Percentiles rank a stretch among this genome's conserved stretches.
These are phyloP conservation scores for Alnus rubra DNA, from an alignment of 306 rosid genomes.

Conservation along the genomic window DNA sequence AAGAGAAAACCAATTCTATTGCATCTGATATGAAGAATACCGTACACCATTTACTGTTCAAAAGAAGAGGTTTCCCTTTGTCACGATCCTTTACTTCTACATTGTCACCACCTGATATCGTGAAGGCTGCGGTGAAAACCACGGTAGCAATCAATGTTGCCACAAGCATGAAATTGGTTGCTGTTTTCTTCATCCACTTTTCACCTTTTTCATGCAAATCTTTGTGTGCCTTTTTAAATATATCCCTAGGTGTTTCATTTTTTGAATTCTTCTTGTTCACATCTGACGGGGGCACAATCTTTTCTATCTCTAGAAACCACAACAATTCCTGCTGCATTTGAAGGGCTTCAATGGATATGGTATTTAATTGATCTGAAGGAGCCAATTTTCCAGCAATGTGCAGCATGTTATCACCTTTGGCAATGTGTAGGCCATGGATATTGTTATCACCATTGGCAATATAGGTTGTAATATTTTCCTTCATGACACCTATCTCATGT, in stretches of 20 bases:
- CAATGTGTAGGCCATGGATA: too few relatives aligned
- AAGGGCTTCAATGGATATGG: constrained; percentile 14
- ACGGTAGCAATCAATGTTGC: constrained; percentile 9
- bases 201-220: neutral
- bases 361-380: constrained; percentile 6
- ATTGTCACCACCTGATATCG: too few relatives aligned
- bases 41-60: too few relatives aligned
- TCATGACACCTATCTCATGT: constrained; percentile 16
- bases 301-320: constrained; percentile 29
- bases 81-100: too few relatives aligned
- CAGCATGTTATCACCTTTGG: constrained; percentile 1
- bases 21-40: too few relatives aligned
- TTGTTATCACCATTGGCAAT: neutral
- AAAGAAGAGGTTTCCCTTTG: too few relatives aligned
- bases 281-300: neutral
- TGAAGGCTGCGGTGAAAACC: neutral
- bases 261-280: neutral
- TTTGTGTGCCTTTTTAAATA: neutral
- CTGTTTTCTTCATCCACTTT: constrained; percentile 7
- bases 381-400: constrained; percentile 27
- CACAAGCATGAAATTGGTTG: neutral
- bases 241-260: neutral
- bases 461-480: constrained; percentile 6
- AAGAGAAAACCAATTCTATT: too few relatives aligned
- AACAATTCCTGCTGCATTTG: constrained; percentile 27